phyloP scores from a whole-genome alignment of 2,329 filamentous ascomycete genomes.

The Fusarium pseudonygamai region DNA sequence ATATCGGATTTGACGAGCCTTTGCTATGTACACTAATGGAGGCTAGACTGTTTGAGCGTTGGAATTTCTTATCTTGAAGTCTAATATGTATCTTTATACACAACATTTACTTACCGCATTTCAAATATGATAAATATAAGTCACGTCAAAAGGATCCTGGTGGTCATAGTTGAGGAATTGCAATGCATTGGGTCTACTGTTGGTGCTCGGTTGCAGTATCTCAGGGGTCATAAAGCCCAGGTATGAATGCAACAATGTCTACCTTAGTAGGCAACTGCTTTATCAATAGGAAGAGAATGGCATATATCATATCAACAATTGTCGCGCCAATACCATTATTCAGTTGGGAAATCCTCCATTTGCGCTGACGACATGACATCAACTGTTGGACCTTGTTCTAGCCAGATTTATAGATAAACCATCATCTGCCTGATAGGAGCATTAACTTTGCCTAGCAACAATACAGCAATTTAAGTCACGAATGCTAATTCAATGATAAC shows the following conservation, averaged over 20 bases:
- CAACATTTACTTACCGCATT: not conserved
- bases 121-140: not conserved
- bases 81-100: not conserved
- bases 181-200: not conserved
- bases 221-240: not conserved
- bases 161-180: not conserved
- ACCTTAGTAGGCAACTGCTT: not conserved
- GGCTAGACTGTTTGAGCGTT: constrained; percentile 1
- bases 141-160: not conserved
- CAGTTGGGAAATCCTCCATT: no score
- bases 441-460: not conserved
- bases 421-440: not conserved
- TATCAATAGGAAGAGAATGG: not conserved
- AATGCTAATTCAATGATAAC: not conserved
- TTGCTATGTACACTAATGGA: not conserved
- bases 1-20: constrained; percentile 1
- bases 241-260: not conserved
- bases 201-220: not conserved
- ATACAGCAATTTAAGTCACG: not conserved
- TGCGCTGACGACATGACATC: not conserved
- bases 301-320: not conserved
- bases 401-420: not conserved
- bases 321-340: not conserved
- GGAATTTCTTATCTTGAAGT: not conserved
- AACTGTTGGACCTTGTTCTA: not conserved